Evolutionary conservation across 2,329 filamentous ascomycete genomes (phyloP).

Genomic region (Colletotrichum aenigma): DNA sequence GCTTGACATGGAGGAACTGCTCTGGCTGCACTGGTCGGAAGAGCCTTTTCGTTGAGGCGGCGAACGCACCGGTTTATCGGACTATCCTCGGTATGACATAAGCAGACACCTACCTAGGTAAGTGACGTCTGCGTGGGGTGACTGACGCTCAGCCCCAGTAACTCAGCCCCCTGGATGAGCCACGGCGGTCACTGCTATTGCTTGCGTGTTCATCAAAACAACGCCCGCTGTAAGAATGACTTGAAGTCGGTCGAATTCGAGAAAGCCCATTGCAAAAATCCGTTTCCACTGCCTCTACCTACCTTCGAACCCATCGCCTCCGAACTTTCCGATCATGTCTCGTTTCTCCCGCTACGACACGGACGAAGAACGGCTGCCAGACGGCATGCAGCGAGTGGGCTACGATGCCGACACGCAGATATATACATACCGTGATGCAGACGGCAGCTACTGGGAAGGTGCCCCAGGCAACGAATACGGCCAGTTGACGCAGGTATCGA

Average conservation of each 20-base stretch:
- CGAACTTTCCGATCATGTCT: slow-evolving; percentile 35
- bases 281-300: not conserved
- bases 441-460: slow-evolving; percentile 55
- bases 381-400: slow-evolving; percentile 58
- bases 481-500: slow-evolving; percentile 43
- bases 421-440: slow-evolving; percentile 55
- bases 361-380: slow-evolving; percentile 57
- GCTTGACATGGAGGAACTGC: not conserved
- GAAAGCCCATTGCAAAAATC: not conserved
- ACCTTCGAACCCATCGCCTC: not conserved
- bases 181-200: not conserved
- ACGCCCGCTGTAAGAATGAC: not conserved
- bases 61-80: not conserved
- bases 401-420: slow-evolving; percentile 60
- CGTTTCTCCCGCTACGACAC: slow-evolving; percentile 47
- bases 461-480: slow-evolving; percentile 56
- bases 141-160: not conserved
- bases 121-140: not conserved
- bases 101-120: not conserved
- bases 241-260: not conserved
- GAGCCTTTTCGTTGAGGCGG: not conserved
- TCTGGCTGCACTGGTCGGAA: not conserved
- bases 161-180: not conserved
- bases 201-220: not conserved
- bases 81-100: not conserved